phyloP scores from a whole-genome alignment of 2,329 filamentous ascomycete genomes.

The Thyridium curvatum region DNA sequence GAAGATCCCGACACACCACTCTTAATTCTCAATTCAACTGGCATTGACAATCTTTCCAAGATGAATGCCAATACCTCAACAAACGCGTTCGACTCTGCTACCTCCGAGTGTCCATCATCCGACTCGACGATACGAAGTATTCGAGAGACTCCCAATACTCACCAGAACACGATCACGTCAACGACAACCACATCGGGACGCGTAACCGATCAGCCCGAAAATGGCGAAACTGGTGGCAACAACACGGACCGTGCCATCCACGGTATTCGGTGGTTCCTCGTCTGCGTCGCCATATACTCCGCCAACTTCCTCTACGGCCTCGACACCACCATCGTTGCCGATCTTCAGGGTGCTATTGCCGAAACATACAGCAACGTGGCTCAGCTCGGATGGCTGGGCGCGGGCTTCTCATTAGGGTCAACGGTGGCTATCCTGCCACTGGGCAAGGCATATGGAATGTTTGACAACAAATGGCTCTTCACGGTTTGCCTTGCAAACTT shows the following conservation, averaged over 20 bases:
- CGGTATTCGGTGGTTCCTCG: neutral
- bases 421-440: neutral
- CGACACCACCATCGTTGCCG: conserved; percentile 19
- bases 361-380: conserved; percentile 23
- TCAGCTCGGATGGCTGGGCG: conserved; percentile 33
- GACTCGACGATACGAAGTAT: too few relatives aligned
- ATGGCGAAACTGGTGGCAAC: too few relatives aligned
- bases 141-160: too few relatives aligned
- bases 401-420: conserved; percentile 20
- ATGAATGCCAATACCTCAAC: too few relatives aligned
- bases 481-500: conserved; percentile 17
- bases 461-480: conserved; percentile 7
- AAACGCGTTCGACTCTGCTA: too few relatives aligned
- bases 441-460: conserved; percentile 6
- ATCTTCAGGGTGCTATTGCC: conserved; percentile 33
- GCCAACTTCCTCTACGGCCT: neutral
- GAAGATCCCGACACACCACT: too few relatives aligned
- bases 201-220: too few relatives aligned
- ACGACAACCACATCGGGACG: too few relatives aligned
- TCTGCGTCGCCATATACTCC: neutral
- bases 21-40: too few relatives aligned
- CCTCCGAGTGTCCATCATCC: too few relatives aligned
- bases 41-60: too few relatives aligned
- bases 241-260: neutral
- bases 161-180: too few relatives aligned